Base-by-base conservation (phyloP, 805 yeast species). In the Candida incommunis region DNA sequence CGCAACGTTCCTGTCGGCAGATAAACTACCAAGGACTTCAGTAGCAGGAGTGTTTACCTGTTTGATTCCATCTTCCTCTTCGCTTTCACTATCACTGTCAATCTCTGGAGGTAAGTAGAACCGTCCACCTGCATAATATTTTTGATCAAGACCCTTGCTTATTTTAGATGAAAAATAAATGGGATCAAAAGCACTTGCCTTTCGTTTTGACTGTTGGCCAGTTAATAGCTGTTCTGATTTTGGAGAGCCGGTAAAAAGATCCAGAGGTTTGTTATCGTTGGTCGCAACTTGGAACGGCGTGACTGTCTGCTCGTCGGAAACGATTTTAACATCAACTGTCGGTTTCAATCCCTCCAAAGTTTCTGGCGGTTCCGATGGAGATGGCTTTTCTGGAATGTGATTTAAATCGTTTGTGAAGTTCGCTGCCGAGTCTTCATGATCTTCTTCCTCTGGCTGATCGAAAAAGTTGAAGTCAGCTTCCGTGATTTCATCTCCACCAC, bases 121-220 rank as follows among this genome's bases (percentile, higher is more conserved):
- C 56, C 86, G 82, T 1, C 96, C 96, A 13, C 96, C 96, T 51
- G 74, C 73, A 15, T 81, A 80, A 53, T 87, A 87, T 54, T 87
- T 87, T 47, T 82, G 78, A 56, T 87, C 96, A 23, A 87, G 79
- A 49, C 75, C 78, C 43, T 75, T 74, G 47, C 76, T 80, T 43
- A 86, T 82, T 22, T 80, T 74, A 0, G 95, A 95, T 54, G 84
- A 82, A 63, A 87, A 88, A 37, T 72, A 70, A 40, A 87, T 67
- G 0, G 95, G 95, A 0, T 95, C 83, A 60, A 84, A 87, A 0
- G 81, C 76, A 40, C 94, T 83, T 46, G 64, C 74, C 45, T 60
- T 65, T 44, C 60, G 63, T 48, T 29, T 43, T 25, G 27, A 25
- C 13, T 25, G 13, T 13, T 9, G 7, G 13, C 13, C 7, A 7